phyloP scores from a whole-genome alignment of 2,329 filamentous ascomycete species.

The Epichloe gansuensis region DNA sequence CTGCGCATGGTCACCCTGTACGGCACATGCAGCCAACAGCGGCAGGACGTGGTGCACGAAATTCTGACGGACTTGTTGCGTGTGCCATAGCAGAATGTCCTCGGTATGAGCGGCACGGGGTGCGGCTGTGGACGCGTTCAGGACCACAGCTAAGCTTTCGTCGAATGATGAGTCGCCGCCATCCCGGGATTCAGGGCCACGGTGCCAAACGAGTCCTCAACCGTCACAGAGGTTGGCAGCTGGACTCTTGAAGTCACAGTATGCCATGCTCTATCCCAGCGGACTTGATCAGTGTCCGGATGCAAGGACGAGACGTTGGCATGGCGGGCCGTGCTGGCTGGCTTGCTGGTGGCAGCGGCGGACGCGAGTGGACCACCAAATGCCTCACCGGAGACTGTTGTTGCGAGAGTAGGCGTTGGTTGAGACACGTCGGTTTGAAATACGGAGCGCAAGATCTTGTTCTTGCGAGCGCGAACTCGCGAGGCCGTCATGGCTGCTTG shows the following conservation, averaged over 20 bases:
- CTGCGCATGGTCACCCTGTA: conserved; percentile 29
- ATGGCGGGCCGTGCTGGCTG: conserved; percentile 5
- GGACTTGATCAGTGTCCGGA: conserved; percentile 36
- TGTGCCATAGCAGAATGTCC: conserved; percentile 48
- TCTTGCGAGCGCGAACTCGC: conserved; percentile 33
- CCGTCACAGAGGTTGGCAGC: conserved; percentile 42
- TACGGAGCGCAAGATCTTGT: conserved; percentile 42
- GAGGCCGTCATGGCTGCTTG: conserved; percentile 25
- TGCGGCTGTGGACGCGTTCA: conserved; percentile 33
- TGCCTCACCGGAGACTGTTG: conserved; percentile 29
- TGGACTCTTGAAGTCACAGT: conserved; percentile 45
- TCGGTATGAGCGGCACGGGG: conserved; percentile 41
- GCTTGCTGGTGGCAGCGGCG: conserved; percentile 6
- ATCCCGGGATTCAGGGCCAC: conserved; percentile 30
- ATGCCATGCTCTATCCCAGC: conserved; percentile 52
- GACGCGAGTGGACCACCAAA: conserved; percentile 30
- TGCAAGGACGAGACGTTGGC: conserved; percentile 10
- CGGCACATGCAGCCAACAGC: conserved; percentile 35
- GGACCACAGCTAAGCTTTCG: conserved; percentile 39
- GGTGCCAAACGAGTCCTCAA: conserved; percentile 41
- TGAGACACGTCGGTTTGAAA: conserved; percentile 40
- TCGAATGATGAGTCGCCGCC: conserved; percentile 33
- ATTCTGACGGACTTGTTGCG: conserved; percentile 47
- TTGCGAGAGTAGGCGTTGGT: conserved; percentile 32
- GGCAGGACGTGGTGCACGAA: conserved; percentile 49